These are phyloP conservation scores for Cyberlindnera veronae DNA, from an alignment of 805 yeast species.

Conservation along the genomic window DNA sequence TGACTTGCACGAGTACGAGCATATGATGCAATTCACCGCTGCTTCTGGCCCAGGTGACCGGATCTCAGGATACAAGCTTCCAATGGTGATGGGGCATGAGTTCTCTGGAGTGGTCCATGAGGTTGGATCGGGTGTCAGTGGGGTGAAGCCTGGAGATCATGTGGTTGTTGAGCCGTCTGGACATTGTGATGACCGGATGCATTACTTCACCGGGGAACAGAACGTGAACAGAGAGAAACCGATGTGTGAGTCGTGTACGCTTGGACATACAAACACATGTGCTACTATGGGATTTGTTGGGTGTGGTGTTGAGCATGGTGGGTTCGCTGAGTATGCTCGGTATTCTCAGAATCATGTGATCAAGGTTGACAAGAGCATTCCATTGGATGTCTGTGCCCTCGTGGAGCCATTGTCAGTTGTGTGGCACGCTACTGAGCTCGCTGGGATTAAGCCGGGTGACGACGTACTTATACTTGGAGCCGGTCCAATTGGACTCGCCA, in stretches of 20 bases:
- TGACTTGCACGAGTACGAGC: constrained; percentile 56
- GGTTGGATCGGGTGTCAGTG: constrained; percentile 45
- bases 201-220: constrained; percentile 27
- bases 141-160: constrained; percentile 50
- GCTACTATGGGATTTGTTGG: constrained; percentile 42
- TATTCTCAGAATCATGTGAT: constrained; percentile 37
- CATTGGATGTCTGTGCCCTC: constrained; percentile 53
- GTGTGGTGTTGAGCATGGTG: constrained; percentile 48
- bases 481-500: constrained; percentile 62
- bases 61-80: constrained; percentile 38
- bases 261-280: constrained; percentile 45
- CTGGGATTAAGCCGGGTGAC: constrained; percentile 41
- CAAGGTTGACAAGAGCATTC: constrained; percentile 37
- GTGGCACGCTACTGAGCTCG: constrained; percentile 53
- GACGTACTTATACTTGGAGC: constrained; percentile 53
- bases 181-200: constrained; percentile 36
- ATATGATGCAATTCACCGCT: constrained; percentile 60
- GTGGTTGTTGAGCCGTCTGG: constrained; percentile 54
- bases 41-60: constrained; percentile 33
- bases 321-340: constrained; percentile 42
- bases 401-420: constrained; percentile 56
- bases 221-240: constrained; percentile 21
- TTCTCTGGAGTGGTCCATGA: constrained; percentile 58
- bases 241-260: constrained; percentile 41
- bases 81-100: constrained; percentile 61